phyloP scores from a whole-genome alignment of 2,329 filamentous ascomycete genomes.

The Bipolaris zeicola region DNA sequence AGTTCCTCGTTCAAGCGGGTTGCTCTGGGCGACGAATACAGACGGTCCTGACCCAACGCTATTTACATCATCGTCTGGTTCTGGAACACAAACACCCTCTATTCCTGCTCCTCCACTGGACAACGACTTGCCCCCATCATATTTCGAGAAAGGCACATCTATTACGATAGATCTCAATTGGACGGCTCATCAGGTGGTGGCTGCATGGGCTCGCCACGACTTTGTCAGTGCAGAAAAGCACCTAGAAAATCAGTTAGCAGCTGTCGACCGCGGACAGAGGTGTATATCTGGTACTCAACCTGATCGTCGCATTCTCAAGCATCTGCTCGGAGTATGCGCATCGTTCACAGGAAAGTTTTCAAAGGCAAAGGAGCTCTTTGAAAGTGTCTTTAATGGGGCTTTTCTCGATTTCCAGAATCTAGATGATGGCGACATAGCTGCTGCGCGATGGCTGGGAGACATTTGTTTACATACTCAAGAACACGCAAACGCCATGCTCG shows the following conservation, averaged over 20 bases:
- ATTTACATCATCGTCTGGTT: background rate
- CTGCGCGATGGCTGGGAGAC: constrained; percentile 43
- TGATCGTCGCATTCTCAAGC: constrained; percentile 32
- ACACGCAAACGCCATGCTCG: constrained; percentile 34
- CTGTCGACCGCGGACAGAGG: constrained; percentile 33
- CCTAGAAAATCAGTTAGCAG: constrained; percentile 33
- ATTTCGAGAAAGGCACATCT: constrained; percentile 11
- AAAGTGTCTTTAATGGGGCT: constrained; percentile 32
- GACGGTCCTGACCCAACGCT: background rate
- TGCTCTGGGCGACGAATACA: background rate
- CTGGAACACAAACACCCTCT: background rate
- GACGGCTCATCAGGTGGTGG: constrained; percentile 28
- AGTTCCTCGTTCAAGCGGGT: background rate
- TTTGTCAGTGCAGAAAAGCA: constrained; percentile 24
- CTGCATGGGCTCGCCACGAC: constrained; percentile 29
- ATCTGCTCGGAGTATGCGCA: constrained; percentile 36
- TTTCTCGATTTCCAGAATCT: constrained; percentile 26
- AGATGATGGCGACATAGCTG: constrained; percentile 43
- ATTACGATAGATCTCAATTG: constrained; percentile 22
- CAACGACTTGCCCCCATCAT: constrained; percentile 8
- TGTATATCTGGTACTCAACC: constrained; percentile 29
- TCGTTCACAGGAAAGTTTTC: constrained; percentile 35
- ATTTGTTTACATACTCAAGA: constrained; percentile 38
- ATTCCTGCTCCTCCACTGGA: background rate
- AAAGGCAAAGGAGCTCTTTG: constrained; percentile 38